Base-by-base conservation (phyloP, 148 eudicot species). In the Linanthus parryae region DNA sequence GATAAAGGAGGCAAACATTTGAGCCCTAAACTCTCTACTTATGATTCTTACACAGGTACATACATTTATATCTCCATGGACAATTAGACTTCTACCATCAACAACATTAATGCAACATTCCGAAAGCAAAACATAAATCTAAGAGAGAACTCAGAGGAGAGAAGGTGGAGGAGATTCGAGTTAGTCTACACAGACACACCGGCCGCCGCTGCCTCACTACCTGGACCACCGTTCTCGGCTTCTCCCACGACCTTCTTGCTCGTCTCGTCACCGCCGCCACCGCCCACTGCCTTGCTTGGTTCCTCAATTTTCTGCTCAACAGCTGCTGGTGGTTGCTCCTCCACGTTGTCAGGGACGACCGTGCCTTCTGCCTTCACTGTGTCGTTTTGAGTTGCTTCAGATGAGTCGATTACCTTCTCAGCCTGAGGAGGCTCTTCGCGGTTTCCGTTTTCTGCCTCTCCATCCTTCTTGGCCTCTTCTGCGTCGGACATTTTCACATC, bases 221-320 rank as follows among this genome's bases (percentile, higher is more conserved):
- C n/a, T n/a, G n/a, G n/a, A n/a, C n/a, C n/a, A 54, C 85, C 76
- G 31, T 81, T 81, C 66, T 65, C 67, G 2, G 54, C 60, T 58
- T 52, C 72, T 12, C 62, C 66, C 44, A 34, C 54, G 0, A 43
- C 52, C 37, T 60, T 71, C 55, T 62, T 73, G 46, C 27, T 28
- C 8, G 26, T 41, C 46, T 62, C 65, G 10, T 57, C 36, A 19
- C 56, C 71, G n/a, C n/a, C n/a, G n/a, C n/a, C n/a, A n/a, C n/a
- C n/a, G n/a, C n/a, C n/a, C 58, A 28, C 21, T 11, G 14, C 23
- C 45, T 37, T 44, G 25, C 18, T 59, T 46, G 20, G 58, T 31
- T 63, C 59, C 54, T 29, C 62, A 10, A 44, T 52, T 14, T 59
- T 65, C 55, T 24, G 15, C 20, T 26, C 57, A 35, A 44, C 70